Conservation (phyloP, 768 basidiomycete species). For the Amanita pallidorosea region DNA sequence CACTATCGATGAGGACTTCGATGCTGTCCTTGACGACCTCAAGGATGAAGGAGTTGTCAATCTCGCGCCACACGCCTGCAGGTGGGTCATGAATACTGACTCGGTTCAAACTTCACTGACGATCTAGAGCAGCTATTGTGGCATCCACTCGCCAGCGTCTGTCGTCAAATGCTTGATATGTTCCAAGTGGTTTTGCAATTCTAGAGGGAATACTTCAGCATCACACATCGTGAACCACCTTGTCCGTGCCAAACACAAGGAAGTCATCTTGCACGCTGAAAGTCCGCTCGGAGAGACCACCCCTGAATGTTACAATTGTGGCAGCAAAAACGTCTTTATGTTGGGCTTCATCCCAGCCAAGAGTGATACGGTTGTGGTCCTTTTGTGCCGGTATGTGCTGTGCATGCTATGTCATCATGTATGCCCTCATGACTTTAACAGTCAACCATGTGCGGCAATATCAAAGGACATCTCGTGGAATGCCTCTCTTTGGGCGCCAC, state of each 20-base stretch:
- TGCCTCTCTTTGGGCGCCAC: conserved; percentile 91
- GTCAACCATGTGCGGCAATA: conserved; percentile 96
- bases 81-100: conserved; percentile 35
- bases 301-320: conserved; percentile 98
- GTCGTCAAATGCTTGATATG: conserved; percentile 94
- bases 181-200: conserved; percentile 98
- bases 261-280: conserved; percentile 93
- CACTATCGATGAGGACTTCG: conserved; percentile 73
- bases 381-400: conserved; percentile 78
- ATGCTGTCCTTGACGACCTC: conserved; percentile 80
- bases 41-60: conserved; percentile 75
- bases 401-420: background rate
- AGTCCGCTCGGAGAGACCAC: conserved; percentile 94
- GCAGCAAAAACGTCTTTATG: conserved; percentile 99
- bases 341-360: conserved; percentile 99
- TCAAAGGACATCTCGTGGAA: conserved; percentile 99
- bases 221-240: conserved; percentile 99
- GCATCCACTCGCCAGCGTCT: conserved; percentile 93
- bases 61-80: conserved; percentile 91
- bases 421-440: conserved; percentile 16
- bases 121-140: conserved; percentile 67
- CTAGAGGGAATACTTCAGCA: conserved; percentile 93
- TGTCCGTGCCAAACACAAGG: conserved; percentile 98
- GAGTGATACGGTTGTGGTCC: conserved; percentile 95
- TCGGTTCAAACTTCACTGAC: background rate